phyloP scores from a whole-genome alignment of 2,329 filamentous ascomycete genomes.

The Talaromyces sp. region DNA sequence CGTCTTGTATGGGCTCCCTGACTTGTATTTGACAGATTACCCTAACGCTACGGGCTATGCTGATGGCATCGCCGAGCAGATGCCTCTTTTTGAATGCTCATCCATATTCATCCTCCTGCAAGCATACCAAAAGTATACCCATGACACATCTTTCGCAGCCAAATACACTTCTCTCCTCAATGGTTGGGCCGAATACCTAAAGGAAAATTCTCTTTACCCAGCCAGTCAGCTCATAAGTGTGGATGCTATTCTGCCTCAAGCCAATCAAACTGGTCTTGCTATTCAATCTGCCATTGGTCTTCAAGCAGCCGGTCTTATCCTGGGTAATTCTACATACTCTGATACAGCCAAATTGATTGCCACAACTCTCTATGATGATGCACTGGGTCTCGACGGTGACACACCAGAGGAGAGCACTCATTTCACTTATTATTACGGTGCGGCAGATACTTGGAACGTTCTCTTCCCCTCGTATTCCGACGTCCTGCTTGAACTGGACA shows the following conservation, averaged over 20 bases:
- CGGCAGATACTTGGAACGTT: slow-evolving; percentile 28
- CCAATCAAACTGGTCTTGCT: slow-evolving; percentile 43
- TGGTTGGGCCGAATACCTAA: slow-evolving; percentile 38
- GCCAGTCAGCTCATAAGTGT: slow-evolving; percentile 37
- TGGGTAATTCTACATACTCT: slow-evolving; percentile 31
- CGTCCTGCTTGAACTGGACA: slow-evolving; percentile 30
- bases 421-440: slow-evolving; percentile 34
- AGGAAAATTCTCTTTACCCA: slow-evolving; percentile 34
- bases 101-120: slow-evolving; percentile 35
- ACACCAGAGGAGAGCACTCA: slow-evolving; percentile 25
- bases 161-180: slow-evolving; percentile 30
- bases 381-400: slow-evolving; percentile 28
- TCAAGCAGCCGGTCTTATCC: slow-evolving; percentile 39
- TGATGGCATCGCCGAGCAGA: slow-evolving; percentile 32
- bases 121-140: slow-evolving; percentile 33
- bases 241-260: slow-evolving; percentile 34
- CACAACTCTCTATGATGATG: slow-evolving; percentile 27
- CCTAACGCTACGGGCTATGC: slow-evolving; percentile 38
- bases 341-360: slow-evolving; percentile 30
- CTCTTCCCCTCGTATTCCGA: slow-evolving; percentile 41
- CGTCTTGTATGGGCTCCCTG: background rate
- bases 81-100: slow-evolving; percentile 39
- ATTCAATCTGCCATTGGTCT: slow-evolving; percentile 44
- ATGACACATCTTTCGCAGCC: slow-evolving; percentile 30
- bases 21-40: slow-evolving; percentile 20